Evolutionary conservation across 164 flowering plant genomes (phyloP), one percentile per base, ranked within the genome.

Genomic region (Chimonanthus salicifolius): DNA sequence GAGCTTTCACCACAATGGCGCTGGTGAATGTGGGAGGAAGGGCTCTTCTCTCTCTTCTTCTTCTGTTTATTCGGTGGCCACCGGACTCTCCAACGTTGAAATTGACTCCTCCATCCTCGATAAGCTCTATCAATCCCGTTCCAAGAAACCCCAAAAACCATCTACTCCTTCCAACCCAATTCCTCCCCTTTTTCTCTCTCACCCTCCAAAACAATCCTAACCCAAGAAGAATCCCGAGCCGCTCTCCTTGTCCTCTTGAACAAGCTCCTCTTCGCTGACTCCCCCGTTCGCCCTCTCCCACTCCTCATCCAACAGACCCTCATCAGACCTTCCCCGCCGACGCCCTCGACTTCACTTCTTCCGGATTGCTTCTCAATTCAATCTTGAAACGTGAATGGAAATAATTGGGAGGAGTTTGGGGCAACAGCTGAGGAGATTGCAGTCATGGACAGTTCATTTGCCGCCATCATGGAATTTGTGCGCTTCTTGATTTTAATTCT

Each of bases 101-200:
- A 76, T 89, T 69, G 97, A 92, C 74, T 83, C 93, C 0, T 87
- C 92, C 7, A 81, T 80, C 15, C 79, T 83, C 54, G 84, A 84
- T 0, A 76, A 79, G 62, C 83, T 85, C 7, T 73, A 76, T 69
- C 3, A 3, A 71, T 5, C 54, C 51, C 69, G 74, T 8, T 74
- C 82, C 7, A 45, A 45, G 16, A 72, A n/a, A 46, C 58, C 67
- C 69, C 49, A 4, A 50, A 67, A 69, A 73, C 44, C 0, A 62
- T 74, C 69, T 20, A 73, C 6, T 46, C 62, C 64, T 2, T 7
- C 50, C 68, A 5, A 21, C 4, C 7, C 16, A 3, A 13, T 49
- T 20, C 16, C 18, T 18, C n/a, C 13, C 44, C 48, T 8, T 44
- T 18, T 5, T 5, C 13, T 51, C 15, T 47, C 15, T n/a, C 80